Evolutionary conservation across 805 yeast species (phyloP), one percentile per base, ranked within the genome.

Genomic region (Schwanniomyces yamadae): DNA sequence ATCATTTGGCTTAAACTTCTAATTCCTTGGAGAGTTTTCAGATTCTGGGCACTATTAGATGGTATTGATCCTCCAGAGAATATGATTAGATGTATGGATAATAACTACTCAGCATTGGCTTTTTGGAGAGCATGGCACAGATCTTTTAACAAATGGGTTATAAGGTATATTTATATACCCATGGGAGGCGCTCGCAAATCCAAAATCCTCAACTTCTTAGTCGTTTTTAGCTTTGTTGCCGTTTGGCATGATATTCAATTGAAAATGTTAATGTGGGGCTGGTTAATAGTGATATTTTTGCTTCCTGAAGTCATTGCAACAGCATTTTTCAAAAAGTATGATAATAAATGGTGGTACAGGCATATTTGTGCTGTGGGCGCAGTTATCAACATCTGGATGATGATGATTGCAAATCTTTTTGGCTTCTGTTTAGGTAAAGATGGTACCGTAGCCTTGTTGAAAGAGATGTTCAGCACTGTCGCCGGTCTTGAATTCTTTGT

Each of bases 71-170:
- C 98, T 0, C 98, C 99, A 2, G 99, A 93, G 56, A 93, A 93
- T 54, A 93, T 93, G 98, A 80, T 93, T 38, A 71, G 99, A 40
- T 90, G 98, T 56, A 87, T 93, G 79, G 85, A 88, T 57, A 88
- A 93, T 61, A 93, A 93, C 61, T 93, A 82, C 59, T 84, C 95
- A 22, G 93, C 96, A 0, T 60, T 87, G 42, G 88, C 93, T n/a
- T 93, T 93, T 58, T 93, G 99, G 99, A 75, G 98, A 55, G 95
- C 96, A 3, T 93, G 99, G 99, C 99, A 93, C 61, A 77, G 98
- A 53, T 83, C 95, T 31, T 93, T 71, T 65, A 90, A 91, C 62
- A 76, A 84, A 48, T 93, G 96, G 95, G 84, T 86, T 22, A 75
- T 85, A 17, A 73, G 95, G 42, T 93, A 93, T 59, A 75, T 93